Evolutionary conservation across 2,329 filamentous ascomycete species (phyloP).

Genomic region (Gremmenia infestans): DNA sequence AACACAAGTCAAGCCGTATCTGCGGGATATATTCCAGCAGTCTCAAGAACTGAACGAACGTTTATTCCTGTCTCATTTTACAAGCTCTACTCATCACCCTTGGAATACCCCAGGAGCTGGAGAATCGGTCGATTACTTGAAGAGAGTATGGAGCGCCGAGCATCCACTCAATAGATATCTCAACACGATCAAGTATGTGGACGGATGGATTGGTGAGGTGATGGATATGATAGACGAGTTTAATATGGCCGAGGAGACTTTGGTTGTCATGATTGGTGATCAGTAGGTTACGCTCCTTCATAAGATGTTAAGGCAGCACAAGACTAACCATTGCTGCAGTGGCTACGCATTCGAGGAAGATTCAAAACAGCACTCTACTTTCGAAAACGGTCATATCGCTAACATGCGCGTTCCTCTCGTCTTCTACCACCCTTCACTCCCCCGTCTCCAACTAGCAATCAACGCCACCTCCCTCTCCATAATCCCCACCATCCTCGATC

Average conservation of each 20-base stretch:
- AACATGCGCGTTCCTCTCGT: constrained; percentile 40
- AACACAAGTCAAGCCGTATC: constrained; percentile 35
- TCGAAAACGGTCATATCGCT: constrained; percentile 39
- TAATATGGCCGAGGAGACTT: constrained; percentile 33
- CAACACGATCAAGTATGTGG: constrained; percentile 37
- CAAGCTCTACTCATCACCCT: constrained; percentile 38
- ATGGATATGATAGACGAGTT: constrained; percentile 27
- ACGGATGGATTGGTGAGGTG: constrained; percentile 36
- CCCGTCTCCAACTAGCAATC: constrained; percentile 36
- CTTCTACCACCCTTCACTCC: constrained; percentile 38
- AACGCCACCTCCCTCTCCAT: constrained; percentile 39
- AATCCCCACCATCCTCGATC: constrained; percentile 41
- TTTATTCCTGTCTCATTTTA: constrained; percentile 35
- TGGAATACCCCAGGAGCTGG: constrained; percentile 34
- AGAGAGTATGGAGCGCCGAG: constrained; percentile 10
- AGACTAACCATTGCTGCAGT: neutral
- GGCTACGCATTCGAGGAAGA: constrained; percentile 40
- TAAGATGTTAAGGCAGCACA: neutral
- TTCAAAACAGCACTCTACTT: constrained; percentile 33
- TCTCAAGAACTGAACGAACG: constrained; percentile 28
- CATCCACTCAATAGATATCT: constrained; percentile 35
- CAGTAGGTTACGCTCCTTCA: constrained; percentile 12
- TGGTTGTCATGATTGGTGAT: constrained; percentile 41
- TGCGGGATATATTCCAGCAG: constrained; percentile 31
- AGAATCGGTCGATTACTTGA: constrained; percentile 29